Percentiles rank a stretch among this genome's conserved stretches.
These are phyloP conservation scores for Penicillium sp. DNA, from an alignment of 2,329 filamentous ascomycete genomes.

Conservation along the genomic window DNA sequence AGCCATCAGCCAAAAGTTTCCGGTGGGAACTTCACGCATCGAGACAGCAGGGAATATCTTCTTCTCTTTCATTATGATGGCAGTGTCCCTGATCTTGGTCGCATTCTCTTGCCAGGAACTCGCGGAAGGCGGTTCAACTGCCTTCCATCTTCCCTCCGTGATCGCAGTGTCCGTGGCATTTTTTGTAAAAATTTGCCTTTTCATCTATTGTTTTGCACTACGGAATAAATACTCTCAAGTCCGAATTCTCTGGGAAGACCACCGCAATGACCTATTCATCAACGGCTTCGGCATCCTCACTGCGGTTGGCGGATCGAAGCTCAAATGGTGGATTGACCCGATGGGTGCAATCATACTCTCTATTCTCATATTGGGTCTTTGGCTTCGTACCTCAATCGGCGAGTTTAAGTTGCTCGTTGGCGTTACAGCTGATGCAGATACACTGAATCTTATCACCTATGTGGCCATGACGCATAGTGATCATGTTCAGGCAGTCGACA, in stretches of 20 bases:
- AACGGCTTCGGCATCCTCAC: slow-evolving; percentile 10
- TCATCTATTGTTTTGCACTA: slow-evolving; percentile 63
- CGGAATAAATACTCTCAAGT: slow-evolving; percentile 4
- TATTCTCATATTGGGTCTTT: not conserved
- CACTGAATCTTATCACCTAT: slow-evolving; percentile 5
- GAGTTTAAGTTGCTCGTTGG: slow-evolving; percentile 2
- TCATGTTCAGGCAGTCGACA: slow-evolving; percentile 81
- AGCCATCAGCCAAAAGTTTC: slow-evolving; percentile 82
- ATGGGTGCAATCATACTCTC: slow-evolving; percentile 6
- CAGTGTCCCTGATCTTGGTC: slow-evolving; percentile 87
- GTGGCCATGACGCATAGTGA: slow-evolving; percentile 5
- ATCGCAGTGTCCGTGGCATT: slow-evolving; percentile 79
- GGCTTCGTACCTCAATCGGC: not conserved
- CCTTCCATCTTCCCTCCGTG: not conserved
- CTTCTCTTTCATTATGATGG: slow-evolving; percentile 93
- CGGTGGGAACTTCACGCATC: slow-evolving; percentile 86
- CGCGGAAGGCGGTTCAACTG: not conserved
- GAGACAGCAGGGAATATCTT: slow-evolving; percentile 93
- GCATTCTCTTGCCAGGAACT: slow-evolving; percentile 75
- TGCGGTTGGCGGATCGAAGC: slow-evolving; percentile 4
- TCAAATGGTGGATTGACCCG: slow-evolving; percentile 13
- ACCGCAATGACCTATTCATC: slow-evolving; percentile 7
- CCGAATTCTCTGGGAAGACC: slow-evolving; percentile 9
- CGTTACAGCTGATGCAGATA: slow-evolving; percentile 1
- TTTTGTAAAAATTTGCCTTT: slow-evolving; percentile 78